Evolutionary conservation across 1,284 basidiomycete species (phyloP).

Genomic region (Sporisorium sorghi): DNA sequence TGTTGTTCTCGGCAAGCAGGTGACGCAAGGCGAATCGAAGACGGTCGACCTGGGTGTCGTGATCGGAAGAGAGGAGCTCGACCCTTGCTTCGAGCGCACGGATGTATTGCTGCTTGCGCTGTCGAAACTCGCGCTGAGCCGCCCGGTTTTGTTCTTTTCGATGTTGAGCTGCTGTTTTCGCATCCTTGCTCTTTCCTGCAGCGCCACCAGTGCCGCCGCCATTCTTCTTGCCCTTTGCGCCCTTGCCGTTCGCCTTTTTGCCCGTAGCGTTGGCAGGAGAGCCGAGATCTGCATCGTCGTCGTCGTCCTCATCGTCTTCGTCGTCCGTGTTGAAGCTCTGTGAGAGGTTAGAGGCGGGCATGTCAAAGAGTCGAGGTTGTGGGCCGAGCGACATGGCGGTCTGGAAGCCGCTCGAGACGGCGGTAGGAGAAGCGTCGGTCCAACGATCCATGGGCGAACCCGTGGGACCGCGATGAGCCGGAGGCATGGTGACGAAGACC

Average conservation of each 20-base stretch:
- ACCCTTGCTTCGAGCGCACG: conserved; percentile 62
- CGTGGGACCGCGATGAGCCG: conserved; percentile 51
- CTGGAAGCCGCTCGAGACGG: conserved; percentile 54
- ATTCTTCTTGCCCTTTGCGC: conserved; percentile 18
- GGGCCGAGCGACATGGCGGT: conserved; percentile 59
- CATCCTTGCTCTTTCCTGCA: conserved; percentile 36
- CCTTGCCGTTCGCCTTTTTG: conserved; percentile 34
- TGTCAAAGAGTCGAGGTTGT: conserved; percentile 37
- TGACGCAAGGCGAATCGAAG: conserved; percentile 56
- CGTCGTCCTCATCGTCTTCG: conserved; percentile 50
- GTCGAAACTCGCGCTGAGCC: conserved; percentile 64
- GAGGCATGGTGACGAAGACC: conserved; percentile 35
- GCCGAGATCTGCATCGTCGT: conserved; percentile 43
- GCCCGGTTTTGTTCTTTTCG: conserved; percentile 65
- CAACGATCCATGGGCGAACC: conserved; percentile 58
- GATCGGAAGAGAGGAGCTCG: conserved; percentile 62
- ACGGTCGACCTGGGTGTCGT: conserved; percentile 63
- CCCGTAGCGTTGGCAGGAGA: conserved; percentile 21
- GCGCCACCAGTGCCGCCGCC: conserved; percentile 22
- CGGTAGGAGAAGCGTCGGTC: conserved; percentile 56
- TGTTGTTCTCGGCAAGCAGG: conserved; percentile 62
- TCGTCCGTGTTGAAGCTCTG: conserved; percentile 41
- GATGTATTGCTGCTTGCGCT: conserved; percentile 65
- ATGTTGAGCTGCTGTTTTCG: conserved; percentile 35
- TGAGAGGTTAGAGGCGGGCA: conserved; percentile 15